These are phyloP conservation scores for Solanum megistacrolobum DNA, from an alignment of 257 asterid genomes.

Conservation along the genomic window DNA sequence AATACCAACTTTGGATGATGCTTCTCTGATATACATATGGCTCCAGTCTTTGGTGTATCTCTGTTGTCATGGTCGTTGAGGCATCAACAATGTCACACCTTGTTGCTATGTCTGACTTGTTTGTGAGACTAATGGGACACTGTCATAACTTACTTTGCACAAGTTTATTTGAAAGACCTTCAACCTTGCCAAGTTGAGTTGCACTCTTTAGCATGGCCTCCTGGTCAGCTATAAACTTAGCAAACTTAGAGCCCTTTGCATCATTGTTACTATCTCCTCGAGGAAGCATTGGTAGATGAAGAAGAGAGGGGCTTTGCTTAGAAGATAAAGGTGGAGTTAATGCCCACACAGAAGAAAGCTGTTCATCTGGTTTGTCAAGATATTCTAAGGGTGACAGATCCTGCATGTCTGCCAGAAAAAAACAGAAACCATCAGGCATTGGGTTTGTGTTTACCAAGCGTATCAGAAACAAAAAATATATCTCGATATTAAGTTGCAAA, in stretches of 20 bases:
- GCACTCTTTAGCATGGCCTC: slow-evolving; percentile 36
- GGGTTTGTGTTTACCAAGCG: neutral
- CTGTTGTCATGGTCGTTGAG: neutral
- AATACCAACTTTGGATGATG: neutral
- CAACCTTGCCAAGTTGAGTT: slow-evolving; percentile 27
- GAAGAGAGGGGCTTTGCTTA: slow-evolving; percentile 46
- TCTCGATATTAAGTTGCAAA: neutral
- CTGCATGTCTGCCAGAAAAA: slow-evolving; percentile 50
- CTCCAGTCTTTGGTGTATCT: neutral
- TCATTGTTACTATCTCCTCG: slow-evolving; percentile 36
- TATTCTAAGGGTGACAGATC: slow-evolving; percentile 45
- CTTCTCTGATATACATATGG: neutral
- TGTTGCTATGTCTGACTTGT: neutral
- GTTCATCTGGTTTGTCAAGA: slow-evolving; percentile 71
- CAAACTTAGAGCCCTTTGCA: slow-evolving; percentile 75
- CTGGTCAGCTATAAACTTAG: slow-evolving; percentile 78
- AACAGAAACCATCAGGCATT: neutral
- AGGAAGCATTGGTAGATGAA: slow-evolving; percentile 28
- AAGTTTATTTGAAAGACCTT: slow-evolving; percentile 23
- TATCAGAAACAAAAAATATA: neutral
- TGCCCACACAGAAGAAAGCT: slow-evolving; percentile 83
- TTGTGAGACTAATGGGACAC: neutral
- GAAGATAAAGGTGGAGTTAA: slow-evolving; percentile 74
- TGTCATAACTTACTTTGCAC: slow-evolving; percentile 61
- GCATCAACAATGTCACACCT: neutral